Conservation (phyloP, 208 protist genomes). For the Leishmania major region DNA sequence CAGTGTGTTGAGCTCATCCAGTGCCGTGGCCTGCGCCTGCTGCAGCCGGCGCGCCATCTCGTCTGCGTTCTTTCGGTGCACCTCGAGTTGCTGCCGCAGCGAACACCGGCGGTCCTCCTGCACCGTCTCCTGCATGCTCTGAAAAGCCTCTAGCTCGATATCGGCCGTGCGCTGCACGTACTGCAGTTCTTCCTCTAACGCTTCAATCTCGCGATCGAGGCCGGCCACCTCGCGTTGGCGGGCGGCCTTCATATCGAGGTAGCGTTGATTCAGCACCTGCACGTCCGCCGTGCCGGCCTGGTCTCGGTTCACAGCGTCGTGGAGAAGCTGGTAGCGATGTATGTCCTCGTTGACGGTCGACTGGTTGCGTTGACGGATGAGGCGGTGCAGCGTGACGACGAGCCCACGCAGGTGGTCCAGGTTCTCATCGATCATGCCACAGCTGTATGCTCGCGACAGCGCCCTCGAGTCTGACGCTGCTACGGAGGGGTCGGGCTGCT, state of each 20-base stretch:
- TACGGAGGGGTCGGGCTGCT: background rate
- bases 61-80: conserved; percentile 42
- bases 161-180: conserved; percentile 72
- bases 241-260: conserved; percentile 67
- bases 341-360: conserved; percentile 91
- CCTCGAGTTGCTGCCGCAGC: conserved; percentile 61
- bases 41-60: conserved; percentile 42
- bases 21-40: conserved; percentile 44
- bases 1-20: conserved; percentile 60
- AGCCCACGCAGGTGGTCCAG: conserved; percentile 49
- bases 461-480: background rate
- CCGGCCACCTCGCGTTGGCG: conserved; percentile 67
- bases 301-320: conserved; percentile 90
- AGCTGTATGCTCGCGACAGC: conserved; percentile 22
- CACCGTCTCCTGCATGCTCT: conserved; percentile 55
- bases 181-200: conserved; percentile 77
- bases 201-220: conserved; percentile 63
- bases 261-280: conserved; percentile 88
- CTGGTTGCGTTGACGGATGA: conserved; percentile 71
- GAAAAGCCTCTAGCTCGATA: conserved; percentile 71
- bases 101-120: conserved; percentile 46
- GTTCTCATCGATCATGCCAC: conserved; percentile 42
- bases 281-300: conserved; percentile 88
- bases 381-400: conserved; percentile 41
- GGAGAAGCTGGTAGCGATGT: conserved; percentile 82